Percentiles rank a stretch among this genome's conserved stretches.
Evolutionary conservation across 306 rosid genomes (phyloP).

Genomic region (Fagus sylvatica): DNA sequence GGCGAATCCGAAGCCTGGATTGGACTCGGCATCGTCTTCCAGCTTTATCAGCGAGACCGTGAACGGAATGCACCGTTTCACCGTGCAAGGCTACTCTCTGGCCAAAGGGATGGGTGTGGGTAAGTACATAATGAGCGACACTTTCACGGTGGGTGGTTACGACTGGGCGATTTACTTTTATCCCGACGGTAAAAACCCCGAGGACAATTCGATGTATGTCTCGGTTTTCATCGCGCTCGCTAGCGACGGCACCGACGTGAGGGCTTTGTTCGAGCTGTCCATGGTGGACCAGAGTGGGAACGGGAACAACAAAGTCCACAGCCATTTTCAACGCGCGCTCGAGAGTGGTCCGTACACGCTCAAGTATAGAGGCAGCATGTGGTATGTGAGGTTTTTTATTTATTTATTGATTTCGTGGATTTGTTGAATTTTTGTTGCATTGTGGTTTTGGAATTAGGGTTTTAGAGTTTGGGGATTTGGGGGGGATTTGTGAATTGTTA

Average conservation of each 20-base stretch:
- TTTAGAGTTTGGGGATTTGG: background rate
- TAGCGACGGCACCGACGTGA: slow-evolving; percentile 81
- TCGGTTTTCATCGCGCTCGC: slow-evolving; percentile 89
- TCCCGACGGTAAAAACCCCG: slow-evolving; percentile 90
- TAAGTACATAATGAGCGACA: slow-evolving; percentile 75
- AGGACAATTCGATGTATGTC: slow-evolving; percentile 73
- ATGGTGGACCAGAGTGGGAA: slow-evolving; percentile 72
- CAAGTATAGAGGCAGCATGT: slow-evolving; percentile 95
- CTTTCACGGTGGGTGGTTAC: slow-evolving; percentile 81
- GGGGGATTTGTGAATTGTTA: background rate
- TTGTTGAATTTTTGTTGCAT: slow-evolving; percentile 2
- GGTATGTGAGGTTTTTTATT: slow-evolving; percentile 41
- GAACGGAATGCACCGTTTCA: slow-evolving; percentile 78
- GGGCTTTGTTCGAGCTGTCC: slow-evolving; percentile 81
- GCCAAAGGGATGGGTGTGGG: slow-evolving; percentile 95
- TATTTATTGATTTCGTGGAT: background rate
- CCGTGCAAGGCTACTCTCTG: slow-evolving; percentile 78
- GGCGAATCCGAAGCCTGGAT: slow-evolving; percentile 44
- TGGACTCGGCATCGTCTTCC: slow-evolving; percentile 54
- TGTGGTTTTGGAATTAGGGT: slow-evolving; percentile 15
- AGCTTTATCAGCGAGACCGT: slow-evolving; percentile 76
- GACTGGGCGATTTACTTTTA: slow-evolving; percentile 95
- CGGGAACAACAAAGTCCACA: slow-evolving; percentile 81
- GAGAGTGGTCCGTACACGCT: slow-evolving; percentile 91
- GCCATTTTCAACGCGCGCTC: slow-evolving; percentile 88